Conservation (phyloP, 305 asterid genomes). For the Ajuga reptans region DNA sequence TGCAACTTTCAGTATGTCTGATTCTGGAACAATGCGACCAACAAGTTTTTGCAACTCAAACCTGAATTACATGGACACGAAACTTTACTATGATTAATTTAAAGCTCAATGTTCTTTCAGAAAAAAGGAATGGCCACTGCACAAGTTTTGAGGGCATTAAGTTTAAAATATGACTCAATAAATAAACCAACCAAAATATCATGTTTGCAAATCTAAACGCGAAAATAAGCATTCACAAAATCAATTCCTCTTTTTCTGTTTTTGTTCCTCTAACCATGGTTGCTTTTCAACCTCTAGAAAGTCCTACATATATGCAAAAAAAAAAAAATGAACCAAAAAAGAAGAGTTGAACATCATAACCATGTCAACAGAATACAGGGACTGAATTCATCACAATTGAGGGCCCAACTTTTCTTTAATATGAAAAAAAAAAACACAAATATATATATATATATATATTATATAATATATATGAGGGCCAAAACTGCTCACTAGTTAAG, state of each 20-base stretch:
- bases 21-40: constrained; percentile 50
- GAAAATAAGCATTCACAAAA: background rate
- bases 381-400: background rate
- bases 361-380: background rate
- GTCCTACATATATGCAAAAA: background rate
- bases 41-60: constrained; percentile 65
- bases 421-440: too few relatives aligned
- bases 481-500: background rate
- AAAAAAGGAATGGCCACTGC: background rate
- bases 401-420: background rate
- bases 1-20: constrained; percentile 48
- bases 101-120: background rate
- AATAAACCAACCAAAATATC: background rate
- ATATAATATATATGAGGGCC: background rate
- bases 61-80: constrained; percentile 35
- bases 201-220: constrained; percentile 3
- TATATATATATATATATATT: too few relatives aligned
- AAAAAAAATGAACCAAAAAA: background rate
- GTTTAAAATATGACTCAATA: background rate
- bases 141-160: background rate
- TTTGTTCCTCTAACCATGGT: background rate
- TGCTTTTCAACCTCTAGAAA: constrained; percentile 4
- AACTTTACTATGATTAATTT: background rate
- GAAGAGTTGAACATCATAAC: background rate
- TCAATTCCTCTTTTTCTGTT: background rate